phyloP scores from a whole-genome alignment of 1,284 basidiomycete species.

The Ceratobasidium papillatum region DNA sequence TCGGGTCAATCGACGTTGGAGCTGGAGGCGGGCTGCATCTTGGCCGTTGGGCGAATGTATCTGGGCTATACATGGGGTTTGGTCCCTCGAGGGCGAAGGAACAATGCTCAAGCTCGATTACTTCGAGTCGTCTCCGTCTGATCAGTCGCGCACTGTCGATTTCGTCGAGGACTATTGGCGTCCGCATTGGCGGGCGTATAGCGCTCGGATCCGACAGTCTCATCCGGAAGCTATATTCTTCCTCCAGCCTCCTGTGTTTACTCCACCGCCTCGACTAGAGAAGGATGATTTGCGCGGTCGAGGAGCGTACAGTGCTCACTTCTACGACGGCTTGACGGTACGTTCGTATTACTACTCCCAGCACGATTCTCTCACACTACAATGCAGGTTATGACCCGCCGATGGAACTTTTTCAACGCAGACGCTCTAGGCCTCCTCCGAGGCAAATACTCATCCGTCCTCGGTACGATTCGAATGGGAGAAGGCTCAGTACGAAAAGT shows the following conservation, averaged over 20 bases:
- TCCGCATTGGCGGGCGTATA: constrained; percentile 76
- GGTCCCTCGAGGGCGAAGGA: constrained; percentile 55
- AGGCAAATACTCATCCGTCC: constrained; percentile 74
- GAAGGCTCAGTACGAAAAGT: constrained; percentile 82
- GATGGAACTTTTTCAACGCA: constrained; percentile 98
- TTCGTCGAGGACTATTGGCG: constrained; percentile 88
- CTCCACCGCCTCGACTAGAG: constrained; percentile 69
- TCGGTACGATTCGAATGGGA: constrained; percentile 70
- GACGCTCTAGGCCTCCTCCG: constrained; percentile 90
- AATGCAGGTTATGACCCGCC: constrained; percentile 74
- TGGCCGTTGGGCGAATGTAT: constrained; percentile 89
- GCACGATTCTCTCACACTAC: not conserved
- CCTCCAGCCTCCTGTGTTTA: constrained; percentile 92
- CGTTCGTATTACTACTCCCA: constrained; percentile 49
- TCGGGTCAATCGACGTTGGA: constrained; percentile 61
- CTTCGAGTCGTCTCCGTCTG: constrained; percentile 64
- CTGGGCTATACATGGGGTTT: constrained; percentile 94
- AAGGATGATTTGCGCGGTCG: constrained; percentile 69
- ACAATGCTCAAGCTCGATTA: constrained; percentile 77
- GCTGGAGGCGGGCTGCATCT: constrained; percentile 76
- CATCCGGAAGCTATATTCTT: constrained; percentile 92
- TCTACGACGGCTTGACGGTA: constrained; percentile 88
- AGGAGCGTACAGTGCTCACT: constrained; percentile 85
- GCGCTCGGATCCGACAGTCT: constrained; percentile 68
- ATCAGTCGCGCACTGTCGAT: constrained; percentile 58